Base-by-base conservation (phyloP, 768 basidiomycete species). In the Omphalotus guepiniiformis region DNA sequence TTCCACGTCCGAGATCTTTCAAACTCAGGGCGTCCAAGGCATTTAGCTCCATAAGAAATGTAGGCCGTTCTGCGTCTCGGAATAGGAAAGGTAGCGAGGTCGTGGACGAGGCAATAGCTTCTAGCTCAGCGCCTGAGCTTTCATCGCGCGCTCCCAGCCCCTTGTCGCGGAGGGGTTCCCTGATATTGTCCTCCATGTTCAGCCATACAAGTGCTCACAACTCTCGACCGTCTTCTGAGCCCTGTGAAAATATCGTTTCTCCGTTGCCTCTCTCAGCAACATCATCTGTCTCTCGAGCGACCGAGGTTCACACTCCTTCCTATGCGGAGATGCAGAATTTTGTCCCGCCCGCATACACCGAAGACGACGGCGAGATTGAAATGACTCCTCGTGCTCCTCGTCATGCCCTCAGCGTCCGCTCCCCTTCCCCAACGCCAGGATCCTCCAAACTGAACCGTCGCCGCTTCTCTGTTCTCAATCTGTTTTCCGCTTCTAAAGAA, bases 1-100 rank as follows among this genome's bases (percentile, higher is more conserved):
- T 52, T 27, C 68, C 69, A 55, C 60, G 63, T 28, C 61, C 72
- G 37, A 71, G 63, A 53, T 74, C 74, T 5, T 62, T 80, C 49
- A 73, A 60, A 51, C 65, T 64, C 25, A 70, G 74, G 42, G 78
- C 79, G 4, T 73, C 70, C 27, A 69, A 66, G 53, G 75, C 72
- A 12, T 64, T 79, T 21, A 65, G 57, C 47, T 75, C 73, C 34
- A 67, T 79, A 16, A 76, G 66, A 60, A 74, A 67, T 44, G 58
- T 65, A 12, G 66, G 67, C 28, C 74, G 55, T 42, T 35, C 55
- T 32, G 50, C 50, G 15, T 49, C 51, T 23, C 57, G 63, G 21
- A 58, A 58, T 32, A 64, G 68, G 61, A 54, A 61, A 55, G 30
- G 64, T 53, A 58, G 69, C n/a, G 67, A 66, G 45, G 64, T 65